A percentile compares a stretch with the other conserved stretches of the same genome.
Conservation (phyloP, 352 stramenopile genomes). For the Pythium vanterpoolii region DNA sequence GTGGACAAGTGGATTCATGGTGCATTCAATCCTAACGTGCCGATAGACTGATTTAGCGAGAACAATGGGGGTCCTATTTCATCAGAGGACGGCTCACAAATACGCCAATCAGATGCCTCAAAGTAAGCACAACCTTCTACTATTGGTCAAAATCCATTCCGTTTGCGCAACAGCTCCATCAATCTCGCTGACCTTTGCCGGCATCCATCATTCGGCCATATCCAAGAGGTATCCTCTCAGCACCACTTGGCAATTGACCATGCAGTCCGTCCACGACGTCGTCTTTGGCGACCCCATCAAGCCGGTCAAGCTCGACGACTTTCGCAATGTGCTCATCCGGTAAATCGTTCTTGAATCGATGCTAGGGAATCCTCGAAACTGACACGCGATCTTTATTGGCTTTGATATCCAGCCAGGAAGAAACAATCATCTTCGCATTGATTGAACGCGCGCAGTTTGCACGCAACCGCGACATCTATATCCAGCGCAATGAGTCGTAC, state of each 20-base stretch:
- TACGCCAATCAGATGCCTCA: background rate
- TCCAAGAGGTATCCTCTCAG: background rate
- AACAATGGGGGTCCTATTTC: background rate
- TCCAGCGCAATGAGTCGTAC: conserved; percentile 79
- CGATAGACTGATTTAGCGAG: background rate
- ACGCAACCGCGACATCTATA: conserved; percentile 94
- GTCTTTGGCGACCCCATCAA: conserved; percentile 65
- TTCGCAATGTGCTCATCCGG: conserved; percentile 87
- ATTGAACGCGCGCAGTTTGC: conserved; percentile 98
- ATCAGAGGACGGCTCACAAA: background rate
- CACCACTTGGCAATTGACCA: conserved; percentile 14
- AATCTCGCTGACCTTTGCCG: background rate
- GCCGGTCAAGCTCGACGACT: conserved; percentile 83
- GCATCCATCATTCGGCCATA: background rate
- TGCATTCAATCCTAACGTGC: too few relatives aligned
- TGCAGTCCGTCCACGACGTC: conserved; percentile 55
- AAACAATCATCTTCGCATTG: conserved; percentile 99
- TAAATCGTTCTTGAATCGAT: conserved; percentile 8
- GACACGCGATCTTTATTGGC: background rate
- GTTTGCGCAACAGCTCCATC: conserved; percentile 24
- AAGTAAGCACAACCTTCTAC: background rate
- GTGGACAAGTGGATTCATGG: too few relatives aligned
- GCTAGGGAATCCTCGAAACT: background rate
- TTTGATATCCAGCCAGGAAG: conserved; percentile 78
- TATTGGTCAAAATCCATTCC: conserved; percentile 11